Evolutionary conservation across 345 rosid genomes (phyloP).

Genomic region (Salix arbutifolia): DNA sequence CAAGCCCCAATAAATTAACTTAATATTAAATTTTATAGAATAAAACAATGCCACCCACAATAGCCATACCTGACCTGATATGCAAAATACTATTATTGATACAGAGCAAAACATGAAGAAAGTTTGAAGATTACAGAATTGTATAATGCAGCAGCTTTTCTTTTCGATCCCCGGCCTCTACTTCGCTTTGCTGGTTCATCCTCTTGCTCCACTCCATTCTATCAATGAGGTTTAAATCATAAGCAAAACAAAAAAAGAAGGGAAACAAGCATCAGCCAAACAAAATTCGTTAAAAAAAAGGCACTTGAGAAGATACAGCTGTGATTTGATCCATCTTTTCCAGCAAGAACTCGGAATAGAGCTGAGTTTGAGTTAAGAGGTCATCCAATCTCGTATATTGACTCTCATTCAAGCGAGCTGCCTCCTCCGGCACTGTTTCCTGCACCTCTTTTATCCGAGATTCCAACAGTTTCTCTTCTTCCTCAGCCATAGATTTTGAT

Average conservation of each 20-base stretch:
- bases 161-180: slow-evolving; percentile 63
- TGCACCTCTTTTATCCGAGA: slow-evolving; percentile 44
- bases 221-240: slow-evolving; percentile 17
- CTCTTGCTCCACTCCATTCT: slow-evolving; percentile 59
- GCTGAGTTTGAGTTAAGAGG: slow-evolving; percentile 77
- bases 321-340: slow-evolving; percentile 90
- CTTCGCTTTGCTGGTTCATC: slow-evolving; percentile 36
- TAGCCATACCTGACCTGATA: background rate
- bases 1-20: background rate
- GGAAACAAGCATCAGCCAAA: slow-evolving; percentile 8
- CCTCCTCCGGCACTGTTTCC: slow-evolving; percentile 23
- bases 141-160: slow-evolving; percentile 62
- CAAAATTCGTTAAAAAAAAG: slow-evolving; percentile 7
- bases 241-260: slow-evolving; percentile 11
- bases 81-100: background rate
- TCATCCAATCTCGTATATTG: slow-evolving; percentile 73
- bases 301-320: slow-evolving; percentile 33
- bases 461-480: slow-evolving; percentile 60
- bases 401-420: slow-evolving; percentile 43
- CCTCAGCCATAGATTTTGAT: slow-evolving; percentile 52
- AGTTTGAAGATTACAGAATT: slow-evolving; percentile 48
- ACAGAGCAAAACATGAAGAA: background rate
- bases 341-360: slow-evolving; percentile 73
- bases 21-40: background rate
- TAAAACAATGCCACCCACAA: background rate